A percentile compares a stretch with the other conserved stretches of the same genome.
Evolutionary conservation across 2,329 filamentous ascomycete species (phyloP).

Genomic region (Fusarium continuum): DNA sequence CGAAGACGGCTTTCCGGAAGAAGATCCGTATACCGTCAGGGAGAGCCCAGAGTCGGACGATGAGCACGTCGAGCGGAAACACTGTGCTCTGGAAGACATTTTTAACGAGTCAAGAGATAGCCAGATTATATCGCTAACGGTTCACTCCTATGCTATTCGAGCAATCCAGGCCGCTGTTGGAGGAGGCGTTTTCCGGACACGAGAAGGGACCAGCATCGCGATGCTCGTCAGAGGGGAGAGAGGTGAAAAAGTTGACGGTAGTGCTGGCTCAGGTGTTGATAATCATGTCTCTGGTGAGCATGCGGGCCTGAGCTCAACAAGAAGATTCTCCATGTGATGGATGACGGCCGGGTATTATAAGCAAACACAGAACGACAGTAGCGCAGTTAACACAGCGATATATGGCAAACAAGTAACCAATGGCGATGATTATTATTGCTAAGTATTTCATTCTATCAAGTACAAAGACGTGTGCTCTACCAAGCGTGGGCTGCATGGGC

Average conservation of each 20-base stretch:
- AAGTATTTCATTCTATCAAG: too few species aligned
- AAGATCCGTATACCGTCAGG: slow-evolving; percentile 62
- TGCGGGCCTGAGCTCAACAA: slow-evolving; percentile 2
- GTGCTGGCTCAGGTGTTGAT: slow-evolving; percentile 1
- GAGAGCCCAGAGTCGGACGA: slow-evolving; percentile 58
- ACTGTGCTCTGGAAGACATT: slow-evolving; percentile 56
- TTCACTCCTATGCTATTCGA: slow-evolving; percentile 59
- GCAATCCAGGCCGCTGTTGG: slow-evolving; percentile 54
- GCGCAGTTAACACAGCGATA: background rate
- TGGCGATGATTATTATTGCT: too few species aligned
- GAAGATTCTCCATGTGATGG: slow-evolving; percentile 21
- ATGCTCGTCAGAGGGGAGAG: slow-evolving; percentile 61
- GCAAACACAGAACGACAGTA: background rate
- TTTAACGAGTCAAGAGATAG: slow-evolving; percentile 51
- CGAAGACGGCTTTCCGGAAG: slow-evolving; percentile 63
- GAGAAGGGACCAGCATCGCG: slow-evolving; percentile 63
- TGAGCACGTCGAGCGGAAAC: slow-evolving; percentile 57
- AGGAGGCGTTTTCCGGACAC: slow-evolving; percentile 56
- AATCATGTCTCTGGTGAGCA: background rate
- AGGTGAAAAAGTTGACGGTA: background rate
- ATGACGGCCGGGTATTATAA: background rate
- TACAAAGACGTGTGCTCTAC: too few species aligned
- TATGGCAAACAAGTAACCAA: too few species aligned
- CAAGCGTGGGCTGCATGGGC: background rate
- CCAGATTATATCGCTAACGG: slow-evolving; percentile 59